Conservation (phyloP, 345 rosid genomes). For the Stellera chamaejasme region DNA sequence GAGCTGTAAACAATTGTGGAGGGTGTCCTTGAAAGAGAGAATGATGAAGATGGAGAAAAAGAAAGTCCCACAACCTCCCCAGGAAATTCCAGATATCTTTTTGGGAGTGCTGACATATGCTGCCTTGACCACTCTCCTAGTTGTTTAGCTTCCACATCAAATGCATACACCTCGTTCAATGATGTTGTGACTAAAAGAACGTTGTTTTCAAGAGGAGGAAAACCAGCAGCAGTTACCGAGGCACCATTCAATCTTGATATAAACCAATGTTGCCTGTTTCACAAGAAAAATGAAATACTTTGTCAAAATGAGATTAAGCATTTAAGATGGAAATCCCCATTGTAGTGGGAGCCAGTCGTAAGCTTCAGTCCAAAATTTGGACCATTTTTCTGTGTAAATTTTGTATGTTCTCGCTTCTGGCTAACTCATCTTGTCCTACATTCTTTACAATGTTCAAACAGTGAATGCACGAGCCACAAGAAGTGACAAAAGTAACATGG, state of each 20-base stretch:
- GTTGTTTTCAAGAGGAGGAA: conserved; percentile 63
- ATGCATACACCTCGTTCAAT: conserved; percentile 71
- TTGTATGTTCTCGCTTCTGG: neutral
- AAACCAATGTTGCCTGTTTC: conserved; percentile 93
- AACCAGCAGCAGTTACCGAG: conserved; percentile 86
- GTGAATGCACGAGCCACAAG: too few relatives aligned
- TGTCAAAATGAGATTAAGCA: conserved; percentile 5
- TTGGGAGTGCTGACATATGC: conserved; percentile 52
- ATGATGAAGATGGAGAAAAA: conserved; percentile 57
- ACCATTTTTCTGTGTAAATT: neutral
- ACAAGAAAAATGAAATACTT: conserved; percentile 2
- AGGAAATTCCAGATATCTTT: conserved; percentile 88
- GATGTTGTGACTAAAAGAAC: conserved; percentile 75
- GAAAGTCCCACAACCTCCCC: conserved; percentile 93
- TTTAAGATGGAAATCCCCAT: neutral
- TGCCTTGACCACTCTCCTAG: conserved; percentile 84
- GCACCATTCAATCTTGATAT: conserved; percentile 87
- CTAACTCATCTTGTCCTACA: neutral
- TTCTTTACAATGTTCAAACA: too few relatives aligned
- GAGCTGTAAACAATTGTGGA: conserved; percentile 71
- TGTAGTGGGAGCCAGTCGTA: neutral
- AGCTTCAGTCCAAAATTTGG: conserved; percentile 1
- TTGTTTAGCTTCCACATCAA: conserved; percentile 87
- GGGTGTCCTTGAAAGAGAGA: conserved; percentile 45
- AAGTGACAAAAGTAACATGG: neutral